Conservation (phyloP, 2,329 filamentous ascomycete genomes). For the Malbranchea cinnamomea region DNA sequence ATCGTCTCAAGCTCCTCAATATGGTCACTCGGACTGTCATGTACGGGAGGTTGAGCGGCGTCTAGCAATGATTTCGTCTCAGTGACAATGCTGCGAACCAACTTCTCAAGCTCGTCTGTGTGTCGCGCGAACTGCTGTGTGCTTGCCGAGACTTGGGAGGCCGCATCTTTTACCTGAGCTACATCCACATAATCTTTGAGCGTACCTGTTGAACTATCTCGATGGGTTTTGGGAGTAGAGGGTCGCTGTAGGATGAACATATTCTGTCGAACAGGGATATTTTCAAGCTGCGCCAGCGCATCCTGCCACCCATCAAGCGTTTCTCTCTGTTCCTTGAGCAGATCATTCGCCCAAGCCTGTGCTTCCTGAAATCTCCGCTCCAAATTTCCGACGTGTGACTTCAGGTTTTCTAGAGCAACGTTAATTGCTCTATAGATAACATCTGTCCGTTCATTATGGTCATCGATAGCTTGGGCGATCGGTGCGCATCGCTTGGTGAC, state of each 20-base stretch:
- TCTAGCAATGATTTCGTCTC: slow-evolving; percentile 31
- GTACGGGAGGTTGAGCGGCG: slow-evolving; percentile 34
- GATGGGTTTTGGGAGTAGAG: slow-evolving; percentile 27
- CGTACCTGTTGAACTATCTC: slow-evolving; percentile 37
- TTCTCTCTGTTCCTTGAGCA: slow-evolving; percentile 29
- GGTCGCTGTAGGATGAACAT: slow-evolving; percentile 27
- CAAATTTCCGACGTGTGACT: slow-evolving; percentile 31
- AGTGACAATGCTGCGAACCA: slow-evolving; percentile 44
- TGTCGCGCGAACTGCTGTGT: slow-evolving; percentile 46
- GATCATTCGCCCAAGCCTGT: slow-evolving; percentile 30
- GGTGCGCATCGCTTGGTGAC: slow-evolving; percentile 53
- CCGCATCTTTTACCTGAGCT: slow-evolving; percentile 57
- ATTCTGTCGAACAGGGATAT: slow-evolving; percentile 29
- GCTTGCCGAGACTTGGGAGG: slow-evolving; percentile 44
- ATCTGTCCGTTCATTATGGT: slow-evolving; percentile 30
- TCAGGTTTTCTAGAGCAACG: slow-evolving; percentile 65
- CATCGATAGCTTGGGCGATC: slow-evolving; percentile 47
- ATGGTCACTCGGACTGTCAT: slow-evolving; percentile 52
- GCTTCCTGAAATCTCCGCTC: slow-evolving; percentile 32
- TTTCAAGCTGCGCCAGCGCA: slow-evolving; percentile 23
- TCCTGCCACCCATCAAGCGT: slow-evolving; percentile 30
- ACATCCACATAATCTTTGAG: slow-evolving; percentile 64
- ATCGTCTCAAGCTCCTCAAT: slow-evolving; percentile 76
- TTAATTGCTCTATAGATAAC: slow-evolving; percentile 58
- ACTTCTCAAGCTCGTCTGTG: slow-evolving; percentile 45